These are phyloP conservation scores for Jackrogersella multiformis DNA, from an alignment of 495 filamentous ascomycete species.

Conservation along the genomic window DNA sequence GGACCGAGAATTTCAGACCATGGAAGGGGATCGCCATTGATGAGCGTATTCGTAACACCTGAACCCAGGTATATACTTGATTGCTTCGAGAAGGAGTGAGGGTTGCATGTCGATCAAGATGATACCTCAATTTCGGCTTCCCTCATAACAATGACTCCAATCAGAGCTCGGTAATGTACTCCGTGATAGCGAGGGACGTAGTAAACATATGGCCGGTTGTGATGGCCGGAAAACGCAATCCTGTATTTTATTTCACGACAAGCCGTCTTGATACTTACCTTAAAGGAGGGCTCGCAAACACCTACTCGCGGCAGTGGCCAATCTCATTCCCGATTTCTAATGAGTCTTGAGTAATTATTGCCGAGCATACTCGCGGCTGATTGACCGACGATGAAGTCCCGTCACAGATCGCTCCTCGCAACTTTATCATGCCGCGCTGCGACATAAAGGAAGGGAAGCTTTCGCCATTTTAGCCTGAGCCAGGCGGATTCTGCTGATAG, in stretches of 20 bases:
- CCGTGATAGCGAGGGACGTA: neutral
- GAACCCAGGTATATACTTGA: neutral
- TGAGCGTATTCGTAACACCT: neutral
- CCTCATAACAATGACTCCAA: neutral
- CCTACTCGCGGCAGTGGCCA: neutral
- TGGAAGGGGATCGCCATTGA: neutral
- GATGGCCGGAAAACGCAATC: neutral
- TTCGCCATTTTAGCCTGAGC: conserved; percentile 30
- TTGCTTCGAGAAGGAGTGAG: conserved; percentile 1
- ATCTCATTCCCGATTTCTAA: neutral
- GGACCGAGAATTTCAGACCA: neutral
- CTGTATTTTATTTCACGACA: neutral
- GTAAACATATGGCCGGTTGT: neutral
- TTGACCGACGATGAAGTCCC: neutral
- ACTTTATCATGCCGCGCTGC: conserved; percentile 14
- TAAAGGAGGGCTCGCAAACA: neutral
- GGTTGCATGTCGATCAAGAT: conserved; percentile 27
- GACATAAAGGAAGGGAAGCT: neutral
- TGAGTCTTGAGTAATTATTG: neutral
- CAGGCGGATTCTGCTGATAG: neutral
- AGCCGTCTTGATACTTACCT: neutral
- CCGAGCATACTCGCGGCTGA: neutral
- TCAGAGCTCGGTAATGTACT: conserved; percentile 15
- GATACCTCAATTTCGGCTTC: conserved; percentile 10
- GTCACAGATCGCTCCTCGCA: neutral